Percentiles rank a stretch among this genome's conserved stretches.
Conservation (phyloP, 495 filamentous ascomycete genomes). For the Xylaria intraflava region DNA sequence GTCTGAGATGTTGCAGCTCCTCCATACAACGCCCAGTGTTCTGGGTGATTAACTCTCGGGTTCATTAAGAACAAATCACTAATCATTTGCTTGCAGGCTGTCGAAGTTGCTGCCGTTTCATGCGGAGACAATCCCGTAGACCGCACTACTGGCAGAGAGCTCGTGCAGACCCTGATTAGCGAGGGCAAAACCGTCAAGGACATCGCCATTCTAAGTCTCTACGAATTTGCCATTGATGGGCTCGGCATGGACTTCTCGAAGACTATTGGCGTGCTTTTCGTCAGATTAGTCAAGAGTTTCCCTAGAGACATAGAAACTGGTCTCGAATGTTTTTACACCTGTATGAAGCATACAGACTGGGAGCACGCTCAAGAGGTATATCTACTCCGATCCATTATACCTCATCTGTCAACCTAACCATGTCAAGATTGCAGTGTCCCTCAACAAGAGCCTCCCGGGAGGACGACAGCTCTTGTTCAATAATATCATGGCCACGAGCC, state of each 20-base stretch:
- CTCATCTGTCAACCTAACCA: conserved; percentile 1
- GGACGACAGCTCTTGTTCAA: conserved; percentile 39
- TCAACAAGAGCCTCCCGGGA: conserved; percentile 34
- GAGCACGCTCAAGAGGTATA: conserved; percentile 43
- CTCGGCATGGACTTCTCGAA: conserved; percentile 18
- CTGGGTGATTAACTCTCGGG: neutral
- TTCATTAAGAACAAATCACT: neutral
- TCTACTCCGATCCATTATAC: neutral
- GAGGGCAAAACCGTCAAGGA: conserved; percentile 31
- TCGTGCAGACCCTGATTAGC: conserved; percentile 33
- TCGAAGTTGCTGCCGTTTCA: conserved; percentile 40
- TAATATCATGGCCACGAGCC: conserved; percentile 37
- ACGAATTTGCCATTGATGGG: conserved; percentile 29
- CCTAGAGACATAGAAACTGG: conserved; percentile 31
- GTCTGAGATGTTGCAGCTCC: too few species aligned
- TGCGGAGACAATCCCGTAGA: conserved; percentile 35
- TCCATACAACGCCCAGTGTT: neutral
- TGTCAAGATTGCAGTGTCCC: conserved; percentile 35
- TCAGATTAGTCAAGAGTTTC: conserved; percentile 36
- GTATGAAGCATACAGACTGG: conserved; percentile 41
- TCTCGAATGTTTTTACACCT: conserved; percentile 34
- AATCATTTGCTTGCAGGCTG: conserved; percentile 25
- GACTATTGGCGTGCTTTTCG: conserved; percentile 36
- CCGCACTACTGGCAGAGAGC: conserved; percentile 25
- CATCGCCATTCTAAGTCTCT: conserved; percentile 36